Conservation (phyloP, 1,284 basidiomycete species). For the Xerocomus amazonicus region DNA sequence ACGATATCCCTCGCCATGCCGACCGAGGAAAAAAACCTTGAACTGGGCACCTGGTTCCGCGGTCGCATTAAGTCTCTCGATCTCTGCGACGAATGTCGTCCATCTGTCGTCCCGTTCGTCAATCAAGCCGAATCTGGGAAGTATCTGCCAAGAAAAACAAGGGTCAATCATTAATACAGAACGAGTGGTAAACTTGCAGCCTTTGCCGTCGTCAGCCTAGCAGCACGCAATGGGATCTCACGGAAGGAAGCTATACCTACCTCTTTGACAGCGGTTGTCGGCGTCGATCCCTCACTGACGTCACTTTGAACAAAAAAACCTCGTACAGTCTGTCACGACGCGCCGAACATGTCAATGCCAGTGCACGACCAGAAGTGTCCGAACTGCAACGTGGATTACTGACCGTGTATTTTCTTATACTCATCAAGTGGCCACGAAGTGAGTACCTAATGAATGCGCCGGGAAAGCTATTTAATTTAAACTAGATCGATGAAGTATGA, state of each 20-base stretch:
- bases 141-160: constrained; percentile 39
- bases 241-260: constrained; percentile 5
- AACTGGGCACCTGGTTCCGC: constrained; percentile 41
- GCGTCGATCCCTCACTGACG: neutral
- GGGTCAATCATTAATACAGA: neutral
- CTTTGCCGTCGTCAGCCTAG: constrained; percentile 6
- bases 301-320: constrained; percentile 27
- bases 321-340: constrained; percentile 13
- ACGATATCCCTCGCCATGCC: constrained; percentile 72
- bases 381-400: no score
- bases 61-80: constrained; percentile 45
- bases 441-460: no score
- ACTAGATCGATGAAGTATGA: no score
- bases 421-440: no score
- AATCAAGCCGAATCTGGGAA: constrained; percentile 58
- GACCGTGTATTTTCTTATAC: no score
- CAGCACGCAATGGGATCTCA: neutral
- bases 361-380: no score
- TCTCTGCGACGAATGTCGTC: constrained; percentile 41
- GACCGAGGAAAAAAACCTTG: constrained; percentile 64
- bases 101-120: constrained; percentile 53
- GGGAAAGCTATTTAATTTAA: no score
- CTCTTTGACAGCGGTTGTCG: constrained; percentile 1
- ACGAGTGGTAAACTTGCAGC: constrained; percentile 13
- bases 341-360: no score